These are phyloP conservation scores for Nadsonia commutata DNA, from an alignment of 1,139 yeast species.

Conservation along the genomic window DNA sequence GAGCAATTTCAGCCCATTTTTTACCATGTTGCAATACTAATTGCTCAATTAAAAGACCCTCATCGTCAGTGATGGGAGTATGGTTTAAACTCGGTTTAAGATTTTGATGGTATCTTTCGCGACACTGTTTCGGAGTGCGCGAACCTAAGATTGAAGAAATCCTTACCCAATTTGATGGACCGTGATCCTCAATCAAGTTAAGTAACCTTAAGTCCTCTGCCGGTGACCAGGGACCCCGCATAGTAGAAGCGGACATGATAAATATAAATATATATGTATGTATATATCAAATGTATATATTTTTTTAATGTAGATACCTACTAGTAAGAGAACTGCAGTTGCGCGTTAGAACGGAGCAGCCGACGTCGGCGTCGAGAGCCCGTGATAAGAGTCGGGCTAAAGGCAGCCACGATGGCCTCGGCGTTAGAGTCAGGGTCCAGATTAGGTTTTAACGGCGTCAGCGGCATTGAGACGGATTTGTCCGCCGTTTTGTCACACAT, in stretches of 20 bases:
- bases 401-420: too few relatives aligned
- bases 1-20: conserved; percentile 88
- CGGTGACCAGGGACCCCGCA: conserved; percentile 84
- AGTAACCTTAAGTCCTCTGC: conserved; percentile 65
- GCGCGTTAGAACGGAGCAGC: too few relatives aligned
- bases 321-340: too few relatives aligned
- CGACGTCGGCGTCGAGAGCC: too few relatives aligned
- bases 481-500: too few relatives aligned
- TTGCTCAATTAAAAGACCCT: conserved; percentile 67
- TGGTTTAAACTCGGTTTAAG: conserved; percentile 73
- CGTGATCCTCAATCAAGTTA: conserved; percentile 54
- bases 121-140: conserved; percentile 81
- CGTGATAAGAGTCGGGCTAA: too few relatives aligned
- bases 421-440: too few relatives aligned
- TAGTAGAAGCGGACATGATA: conserved; percentile 13
- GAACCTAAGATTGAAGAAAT: conserved; percentile 61
- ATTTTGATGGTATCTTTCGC: conserved; percentile 87
- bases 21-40: conserved; percentile 71
- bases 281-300: too few relatives aligned
- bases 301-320: too few relatives aligned
- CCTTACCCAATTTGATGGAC: conserved; percentile 87
- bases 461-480: too few relatives aligned
- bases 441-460: too few relatives aligned
- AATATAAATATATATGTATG: too few relatives aligned
- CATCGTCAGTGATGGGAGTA: conserved; percentile 72